Conservation (phyloP, 208 protist genomes). For the Acanthamoeba lugdunensis region DNA sequence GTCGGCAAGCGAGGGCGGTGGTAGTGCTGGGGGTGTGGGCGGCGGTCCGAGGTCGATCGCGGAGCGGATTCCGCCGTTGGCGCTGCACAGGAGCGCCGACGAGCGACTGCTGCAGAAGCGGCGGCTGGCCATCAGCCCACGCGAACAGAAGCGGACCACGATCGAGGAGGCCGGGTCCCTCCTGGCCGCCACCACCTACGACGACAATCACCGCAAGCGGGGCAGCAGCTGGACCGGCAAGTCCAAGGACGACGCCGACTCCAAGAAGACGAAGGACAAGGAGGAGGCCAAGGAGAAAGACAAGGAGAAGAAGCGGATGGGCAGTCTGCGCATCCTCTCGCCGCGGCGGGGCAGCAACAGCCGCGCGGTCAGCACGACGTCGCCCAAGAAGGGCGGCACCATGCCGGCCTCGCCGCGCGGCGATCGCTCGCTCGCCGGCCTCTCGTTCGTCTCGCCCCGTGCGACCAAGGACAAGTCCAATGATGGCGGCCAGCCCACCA, state of each 20-base stretch:
- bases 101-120: constrained; percentile 8
- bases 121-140: background rate
- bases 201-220: background rate
- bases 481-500: background rate
- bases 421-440: background rate
- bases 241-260: background rate
- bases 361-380: background rate
- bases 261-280: constrained; percentile 39
- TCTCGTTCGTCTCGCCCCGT: background rate
- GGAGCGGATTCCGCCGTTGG: background rate
- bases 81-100: constrained; percentile 8
- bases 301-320: constrained; percentile 34
- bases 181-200: background rate
- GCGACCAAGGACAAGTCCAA: background rate
- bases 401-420: background rate
- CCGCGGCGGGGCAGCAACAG: constrained; percentile 27
- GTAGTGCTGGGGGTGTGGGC: background rate
- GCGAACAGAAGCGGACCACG: background rate
- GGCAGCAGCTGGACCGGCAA: constrained; percentile 57
- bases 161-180: background rate
- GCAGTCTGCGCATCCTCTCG: constrained; percentile 61
- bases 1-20: background rate
- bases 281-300: background rate
- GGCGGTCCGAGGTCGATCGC: background rate
- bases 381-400: background rate